Percentiles rank a stretch among this genome's conserved stretches.
Conservation (phyloP, 805 yeast genomes). For the Alloascoidea africana region DNA sequence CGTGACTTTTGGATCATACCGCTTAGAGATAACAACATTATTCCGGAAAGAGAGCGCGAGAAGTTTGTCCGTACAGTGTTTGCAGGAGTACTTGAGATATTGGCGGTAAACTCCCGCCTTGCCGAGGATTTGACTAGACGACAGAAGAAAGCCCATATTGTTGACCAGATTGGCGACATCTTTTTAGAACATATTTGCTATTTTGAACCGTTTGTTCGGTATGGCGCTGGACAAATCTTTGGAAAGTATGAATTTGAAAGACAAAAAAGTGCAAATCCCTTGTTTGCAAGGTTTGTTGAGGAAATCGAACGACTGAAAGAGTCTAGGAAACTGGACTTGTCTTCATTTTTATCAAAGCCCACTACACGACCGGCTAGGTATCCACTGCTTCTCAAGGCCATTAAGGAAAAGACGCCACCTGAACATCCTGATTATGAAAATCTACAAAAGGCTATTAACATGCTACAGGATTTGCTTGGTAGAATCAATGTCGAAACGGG, state of each 20-base stretch:
- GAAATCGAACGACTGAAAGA: slow-evolving; percentile 79
- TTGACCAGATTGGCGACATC: slow-evolving; percentile 76
- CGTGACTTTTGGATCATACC: slow-evolving; percentile 93
- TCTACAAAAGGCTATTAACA: slow-evolving; percentile 57
- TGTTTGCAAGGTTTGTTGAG: slow-evolving; percentile 86
- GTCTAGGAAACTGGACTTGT: slow-evolving; percentile 77
- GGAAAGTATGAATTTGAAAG: slow-evolving; percentile 93
- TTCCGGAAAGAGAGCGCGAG: slow-evolving; percentile 80
- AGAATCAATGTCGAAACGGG: slow-evolving; percentile 83
- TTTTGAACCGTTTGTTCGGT: slow-evolving; percentile 84
- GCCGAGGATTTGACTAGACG: slow-evolving; percentile 83
- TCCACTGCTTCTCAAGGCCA: slow-evolving; percentile 69
- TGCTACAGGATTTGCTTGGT: slow-evolving; percentile 58
- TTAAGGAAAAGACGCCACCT: slow-evolving; percentile 65
- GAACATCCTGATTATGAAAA: slow-evolving; percentile 58
- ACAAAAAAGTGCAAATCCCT: slow-evolving; percentile 78
- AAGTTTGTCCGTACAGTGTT: slow-evolving; percentile 86
- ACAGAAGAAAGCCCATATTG: slow-evolving; percentile 75
- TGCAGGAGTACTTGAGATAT: slow-evolving; percentile 77
- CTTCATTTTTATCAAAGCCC: slow-evolving; percentile 88
- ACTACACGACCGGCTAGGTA: slow-evolving; percentile 96
- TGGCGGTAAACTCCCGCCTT: slow-evolving; percentile 66
- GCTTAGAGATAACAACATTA: slow-evolving; percentile 68
- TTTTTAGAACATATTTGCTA: slow-evolving; percentile 70
- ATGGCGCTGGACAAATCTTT: slow-evolving; percentile 89